phyloP scores from a whole-genome alignment of 1,284 basidiomycete genomes.

The Tranzscheliella williamsii region DNA sequence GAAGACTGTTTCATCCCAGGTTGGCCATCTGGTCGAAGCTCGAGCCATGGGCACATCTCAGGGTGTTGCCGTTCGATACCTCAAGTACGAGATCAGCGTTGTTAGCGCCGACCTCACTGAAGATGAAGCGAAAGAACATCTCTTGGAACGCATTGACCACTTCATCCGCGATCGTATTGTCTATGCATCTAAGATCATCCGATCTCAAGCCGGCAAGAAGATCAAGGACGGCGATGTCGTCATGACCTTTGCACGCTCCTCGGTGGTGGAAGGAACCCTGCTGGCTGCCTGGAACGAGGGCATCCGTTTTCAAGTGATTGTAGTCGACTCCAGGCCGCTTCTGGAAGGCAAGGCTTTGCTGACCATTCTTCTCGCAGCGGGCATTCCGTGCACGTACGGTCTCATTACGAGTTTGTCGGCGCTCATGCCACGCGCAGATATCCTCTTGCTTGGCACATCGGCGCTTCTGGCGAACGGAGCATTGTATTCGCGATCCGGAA shows the following conservation, averaged over 20 bases:
- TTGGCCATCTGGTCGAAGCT: constrained; percentile 81
- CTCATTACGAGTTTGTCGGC: constrained; percentile 85
- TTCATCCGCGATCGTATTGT: constrained; percentile 94
- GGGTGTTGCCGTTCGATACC: constrained; percentile 88
- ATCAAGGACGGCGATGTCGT: constrained; percentile 92
- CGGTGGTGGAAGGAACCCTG: constrained; percentile 87
- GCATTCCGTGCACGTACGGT: constrained; percentile 87
- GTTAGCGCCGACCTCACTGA: constrained; percentile 89
- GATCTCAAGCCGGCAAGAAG: constrained; percentile 79
- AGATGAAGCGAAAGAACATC: constrained; percentile 87
- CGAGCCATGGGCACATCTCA: constrained; percentile 92
- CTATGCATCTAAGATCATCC: constrained; percentile 89
- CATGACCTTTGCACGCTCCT: constrained; percentile 91
- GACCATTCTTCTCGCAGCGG: constrained; percentile 71
- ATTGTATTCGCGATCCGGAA: constrained; percentile 90
- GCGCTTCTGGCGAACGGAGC: constrained; percentile 93
- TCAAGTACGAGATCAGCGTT: constrained; percentile 93
- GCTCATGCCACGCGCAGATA: constrained; percentile 76
- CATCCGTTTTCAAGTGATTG: constrained; percentile 81
- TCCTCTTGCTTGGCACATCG: constrained; percentile 88
- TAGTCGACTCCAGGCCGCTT: constrained; percentile 92
- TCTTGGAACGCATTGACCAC: constrained; percentile 84
- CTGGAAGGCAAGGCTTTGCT: constrained; percentile 80
- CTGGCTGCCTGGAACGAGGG: constrained; percentile 69
- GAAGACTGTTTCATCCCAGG: constrained; percentile 68